Evolutionary conservation across 2,329 filamentous ascomycete genomes (phyloP).

Genomic region (Penicillium hordei): DNA sequence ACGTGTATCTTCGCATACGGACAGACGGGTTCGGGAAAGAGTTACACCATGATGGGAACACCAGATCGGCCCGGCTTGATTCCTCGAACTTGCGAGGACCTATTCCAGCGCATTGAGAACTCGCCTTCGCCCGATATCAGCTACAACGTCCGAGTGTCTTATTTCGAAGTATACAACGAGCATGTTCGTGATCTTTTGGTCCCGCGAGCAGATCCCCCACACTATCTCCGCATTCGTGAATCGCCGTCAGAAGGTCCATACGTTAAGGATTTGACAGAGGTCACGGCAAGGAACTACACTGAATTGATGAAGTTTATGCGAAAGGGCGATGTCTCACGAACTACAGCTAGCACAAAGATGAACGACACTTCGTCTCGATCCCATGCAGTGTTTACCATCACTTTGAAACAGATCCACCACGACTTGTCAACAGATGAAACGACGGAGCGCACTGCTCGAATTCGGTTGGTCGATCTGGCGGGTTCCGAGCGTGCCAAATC

Average conservation of each 20-base stretch:
- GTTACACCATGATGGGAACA: slow-evolving; percentile 96
- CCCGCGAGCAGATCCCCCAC: slow-evolving; percentile 73
- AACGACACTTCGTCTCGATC: slow-evolving; percentile 97
- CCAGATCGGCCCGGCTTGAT: slow-evolving; percentile 85
- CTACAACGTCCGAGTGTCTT: slow-evolving; percentile 95
- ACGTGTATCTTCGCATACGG: slow-evolving; percentile 99
- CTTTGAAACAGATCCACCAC: slow-evolving; percentile 96
- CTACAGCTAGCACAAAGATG: slow-evolving; percentile 95
- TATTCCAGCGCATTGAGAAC: slow-evolving; percentile 88
- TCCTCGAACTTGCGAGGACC: slow-evolving; percentile 89
- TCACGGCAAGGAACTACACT: slow-evolving; percentile 79
- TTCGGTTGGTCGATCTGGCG: slow-evolving; percentile 90
- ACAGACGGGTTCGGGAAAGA: slow-evolving; percentile 96
- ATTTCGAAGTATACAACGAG: slow-evolving; percentile 99
- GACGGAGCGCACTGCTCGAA: slow-evolving; percentile 89
- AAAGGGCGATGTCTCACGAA: slow-evolving; percentile 81
- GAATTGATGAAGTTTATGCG: slow-evolving; percentile 93
- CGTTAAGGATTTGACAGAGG: slow-evolving; percentile 92
- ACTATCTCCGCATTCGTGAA: slow-evolving; percentile 96
- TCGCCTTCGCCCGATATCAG: slow-evolving; percentile 87
- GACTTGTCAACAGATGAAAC: slow-evolving; percentile 97
- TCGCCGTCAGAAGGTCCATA: slow-evolving; percentile 94
- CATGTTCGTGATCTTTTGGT: slow-evolving; percentile 92
- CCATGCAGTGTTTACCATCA: slow-evolving; percentile 96
- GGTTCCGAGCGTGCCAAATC: slow-evolving; percentile 93